Conservation (phyloP, 371 early-diverging fungal genomes). For the Haplosporangium sp. region DNA sequence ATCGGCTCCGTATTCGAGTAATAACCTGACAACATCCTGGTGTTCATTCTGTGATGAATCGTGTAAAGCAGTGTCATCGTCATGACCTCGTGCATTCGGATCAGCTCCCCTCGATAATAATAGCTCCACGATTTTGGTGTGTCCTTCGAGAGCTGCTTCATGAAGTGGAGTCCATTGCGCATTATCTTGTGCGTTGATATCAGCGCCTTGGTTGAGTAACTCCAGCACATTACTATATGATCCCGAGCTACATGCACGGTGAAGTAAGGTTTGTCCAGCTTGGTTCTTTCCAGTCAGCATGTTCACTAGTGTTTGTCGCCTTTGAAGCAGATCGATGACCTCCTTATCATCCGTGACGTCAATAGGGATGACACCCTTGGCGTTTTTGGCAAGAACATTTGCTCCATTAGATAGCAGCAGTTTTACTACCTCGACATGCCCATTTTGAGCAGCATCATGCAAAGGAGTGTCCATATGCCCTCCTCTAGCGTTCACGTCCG, state of each 20-base stretch:
- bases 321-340: slow-evolving; percentile 36
- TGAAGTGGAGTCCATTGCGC: slow-evolving; percentile 86
- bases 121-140: slow-evolving; percentile 67
- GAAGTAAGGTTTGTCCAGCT: slow-evolving; percentile 68
- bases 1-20: slow-evolving; percentile 79
- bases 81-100: slow-evolving; percentile 69
- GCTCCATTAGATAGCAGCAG: slow-evolving; percentile 72
- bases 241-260: slow-evolving; percentile 61
- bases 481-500: slow-evolving; percentile 72
- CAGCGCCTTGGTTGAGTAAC: slow-evolving; percentile 79
- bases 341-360: slow-evolving; percentile 50
- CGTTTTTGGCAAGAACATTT: slow-evolving; percentile 69
- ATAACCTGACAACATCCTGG: slow-evolving; percentile 68
- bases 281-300: slow-evolving; percentile 59
- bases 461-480: slow-evolving; percentile 79
- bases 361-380: slow-evolving; percentile 60
- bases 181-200: slow-evolving; percentile 77
- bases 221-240: slow-evolving; percentile 61
- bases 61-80: slow-evolving; percentile 79
- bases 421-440: slow-evolving; percentile 68
- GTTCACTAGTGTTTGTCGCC: slow-evolving; percentile 34
- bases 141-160: slow-evolving; percentile 80
- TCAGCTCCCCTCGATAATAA: slow-evolving; percentile 81
- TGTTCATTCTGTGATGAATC: slow-evolving; percentile 79
- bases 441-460: slow-evolving; percentile 84